phyloP scores from a whole-genome alignment of 179 eudicot species.

The Beta corolliflora region DNA sequence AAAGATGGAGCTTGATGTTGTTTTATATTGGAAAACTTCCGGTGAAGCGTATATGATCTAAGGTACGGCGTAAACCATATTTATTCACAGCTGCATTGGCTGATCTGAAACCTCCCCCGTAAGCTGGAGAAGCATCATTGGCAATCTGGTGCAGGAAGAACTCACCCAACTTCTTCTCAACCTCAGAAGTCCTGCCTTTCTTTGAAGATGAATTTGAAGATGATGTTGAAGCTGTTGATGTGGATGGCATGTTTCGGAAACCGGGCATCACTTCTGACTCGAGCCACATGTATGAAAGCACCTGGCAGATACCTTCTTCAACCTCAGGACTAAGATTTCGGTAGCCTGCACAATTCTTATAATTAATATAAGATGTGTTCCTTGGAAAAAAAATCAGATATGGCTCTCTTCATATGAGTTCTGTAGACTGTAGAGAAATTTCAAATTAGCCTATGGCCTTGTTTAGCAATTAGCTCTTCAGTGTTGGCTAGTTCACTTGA shows the following conservation, averaged over 20 bases:
- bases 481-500: too few species aligned
- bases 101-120: constrained; percentile 90
- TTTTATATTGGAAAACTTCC: constrained; percentile 70
- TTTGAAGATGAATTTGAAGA: constrained; percentile 56
- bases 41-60: constrained; percentile 81
- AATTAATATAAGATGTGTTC: not conserved
- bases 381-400: not conserved
- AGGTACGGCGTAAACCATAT: constrained; percentile 76
- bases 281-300: constrained; percentile 94
- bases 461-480: too few species aligned
- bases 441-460: too few species aligned
- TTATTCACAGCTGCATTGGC: constrained; percentile 85
- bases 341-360: constrained; percentile 35
- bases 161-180: constrained; percentile 78
- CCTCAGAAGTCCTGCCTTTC: constrained; percentile 77
- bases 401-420: too few species aligned
- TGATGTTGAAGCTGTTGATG: constrained; percentile 49
- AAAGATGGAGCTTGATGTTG: not conserved
- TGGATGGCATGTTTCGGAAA: constrained; percentile 54
- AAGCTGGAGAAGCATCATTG: constrained; percentile 84
- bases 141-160: constrained; percentile 92
- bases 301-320: constrained; percentile 98
- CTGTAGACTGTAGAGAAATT: too few species aligned
- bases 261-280: constrained; percentile 85
- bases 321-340: constrained; percentile 74